Base-by-base conservation (phyloP, 2,329 filamentous ascomycete genomes). In the Colletotrichum karsti region DNA sequence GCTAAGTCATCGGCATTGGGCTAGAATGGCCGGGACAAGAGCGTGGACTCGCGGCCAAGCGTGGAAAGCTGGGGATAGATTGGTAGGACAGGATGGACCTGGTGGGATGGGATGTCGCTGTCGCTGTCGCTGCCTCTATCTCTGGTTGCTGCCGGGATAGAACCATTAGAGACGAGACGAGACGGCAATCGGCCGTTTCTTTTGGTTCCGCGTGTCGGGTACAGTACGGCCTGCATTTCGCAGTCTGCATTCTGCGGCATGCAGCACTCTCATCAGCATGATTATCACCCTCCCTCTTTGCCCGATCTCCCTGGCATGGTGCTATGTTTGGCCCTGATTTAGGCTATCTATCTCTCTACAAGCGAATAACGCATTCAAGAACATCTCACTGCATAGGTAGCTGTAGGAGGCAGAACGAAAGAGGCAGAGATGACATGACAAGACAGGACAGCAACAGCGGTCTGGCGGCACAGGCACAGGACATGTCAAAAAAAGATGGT, bases 1-100 rank as follows among this genome's bases (percentile, higher is more conserved):
- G 35, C 58, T 67, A 55, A 63, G 51, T 57, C 59, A 57, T 67
- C 33, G 63, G 51, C 53, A 68, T 68, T 67, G 53, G 65, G 65
- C 64, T 57, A 64, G 65, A 58, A 64, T 39, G 46, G 46, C 13
- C 37, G 24, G 56, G 63, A 28, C 53, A 50, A 42, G 20, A 48
- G 22, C 20, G 51, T n/a, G 26, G 37, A 20, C 37, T 33, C n/a
- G 54, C 37, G 57, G 35, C 39, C 35, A 54, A 26, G 57, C 30
- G 58, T 54, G 44, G 28, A 53, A 53, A 58, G 42, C 51, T 67
- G 60, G 59, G 64, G 44, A 60, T 60, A 50, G 44, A 50, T 60
- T 59, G 30, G 35, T 63, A 54, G 50, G 35, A 66, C 50, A 56
- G 50, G 41, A 57, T 46, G 18, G 39, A 22, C 48, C 33, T 48